Base-by-base conservation (phyloP, 371 early-diverging fungal species). In the Mucor mucedo region DNA sequence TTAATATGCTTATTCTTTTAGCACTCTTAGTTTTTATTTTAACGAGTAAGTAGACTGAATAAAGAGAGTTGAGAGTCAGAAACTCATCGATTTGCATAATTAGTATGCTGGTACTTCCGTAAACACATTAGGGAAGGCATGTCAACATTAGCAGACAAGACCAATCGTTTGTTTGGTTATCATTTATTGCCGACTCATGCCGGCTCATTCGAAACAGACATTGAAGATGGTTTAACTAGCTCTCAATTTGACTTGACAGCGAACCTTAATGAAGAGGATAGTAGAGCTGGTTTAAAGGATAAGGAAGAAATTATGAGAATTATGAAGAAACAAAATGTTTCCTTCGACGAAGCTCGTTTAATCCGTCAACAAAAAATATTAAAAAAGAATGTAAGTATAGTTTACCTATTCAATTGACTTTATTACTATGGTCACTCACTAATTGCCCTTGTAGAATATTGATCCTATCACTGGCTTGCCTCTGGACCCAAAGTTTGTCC, bases 331-430 rank as follows among this genome's bases (percentile, higher is more conserved):
- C 87, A 89, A 54, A 79, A 83, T 9, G 86, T 87, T 29, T 82
- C 85, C 32, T 93, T 93, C 79, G 93, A 93, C 76, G 87, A 91
- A 78, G 93, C 93, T 13, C 81, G 93, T 39, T 71, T 92, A 40
- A 89, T 91, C 67, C 85, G 89, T 44, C 91, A 91, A 63, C 86
- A 92, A 62, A 82, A 78, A 53, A 69, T 86, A 39, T 83, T 92
- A 77, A 79, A 84, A 56, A 84, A 83, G 56, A 89, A 92, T 69
- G 83, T 79, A 73, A 71, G 78, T 42, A 33, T 40, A 30, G 13
- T 9, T 11, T 21, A 47, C 29, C 27, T 42, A 5, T 1, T 44
- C 1, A 45, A 14, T 8, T 10, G 14, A 13, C 3, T n/a, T 0
- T 21, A 21, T 21, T 21, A 21, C 21, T 21, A 0, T 21, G 1